Percentiles rank a stretch among this genome's conserved stretches.
Conservation (phyloP, 2,329 filamentous ascomycete species). For the Trichoderma citrinoviride region DNA sequence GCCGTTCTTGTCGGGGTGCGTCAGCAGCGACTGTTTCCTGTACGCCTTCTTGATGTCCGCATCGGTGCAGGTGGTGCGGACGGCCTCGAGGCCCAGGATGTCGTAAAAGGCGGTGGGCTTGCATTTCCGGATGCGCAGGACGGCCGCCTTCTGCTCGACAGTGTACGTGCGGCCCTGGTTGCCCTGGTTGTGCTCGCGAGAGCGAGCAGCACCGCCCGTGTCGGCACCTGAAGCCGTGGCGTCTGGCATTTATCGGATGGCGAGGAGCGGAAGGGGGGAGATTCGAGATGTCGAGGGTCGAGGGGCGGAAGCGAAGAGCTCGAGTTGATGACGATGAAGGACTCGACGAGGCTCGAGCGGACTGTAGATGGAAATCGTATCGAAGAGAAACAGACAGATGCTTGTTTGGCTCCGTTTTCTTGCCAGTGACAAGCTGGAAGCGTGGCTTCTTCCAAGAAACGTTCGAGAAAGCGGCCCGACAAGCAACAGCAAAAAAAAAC, state of each 20-base stretch:
- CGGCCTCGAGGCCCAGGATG: conserved; percentile 72
- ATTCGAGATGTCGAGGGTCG: not conserved
- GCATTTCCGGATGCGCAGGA: conserved; percentile 84
- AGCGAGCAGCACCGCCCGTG: conserved; percentile 45
- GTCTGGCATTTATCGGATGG: conserved; percentile 38
- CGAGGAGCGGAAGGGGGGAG: not conserved
- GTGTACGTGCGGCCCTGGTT: conserved; percentile 78
- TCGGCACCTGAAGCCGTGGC: conserved; percentile 56
- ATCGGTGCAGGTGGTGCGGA: conserved; percentile 67
- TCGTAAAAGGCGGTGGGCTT: conserved; percentile 89
- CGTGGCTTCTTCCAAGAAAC: conserved; percentile 19
- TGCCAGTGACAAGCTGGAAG: conserved; percentile 10
- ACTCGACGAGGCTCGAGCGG: not conserved
- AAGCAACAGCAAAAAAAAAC: not conserved
- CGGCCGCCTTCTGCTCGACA: conserved; percentile 84
- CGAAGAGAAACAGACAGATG: not conserved
- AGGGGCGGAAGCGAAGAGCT: not conserved
- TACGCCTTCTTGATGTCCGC: conserved; percentile 96
- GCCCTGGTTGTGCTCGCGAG: conserved; percentile 71
- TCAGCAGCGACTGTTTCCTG: conserved; percentile 87
- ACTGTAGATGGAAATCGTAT: not conserved
- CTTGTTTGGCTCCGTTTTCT: not conserved
- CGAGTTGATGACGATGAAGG: not conserved
- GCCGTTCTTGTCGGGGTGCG: conserved; percentile 98
- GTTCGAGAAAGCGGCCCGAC: not conserved